Evolutionary conservation across 2,329 filamentous ascomycete genomes (phyloP).

Genomic region (Penicillium sp.): DNA sequence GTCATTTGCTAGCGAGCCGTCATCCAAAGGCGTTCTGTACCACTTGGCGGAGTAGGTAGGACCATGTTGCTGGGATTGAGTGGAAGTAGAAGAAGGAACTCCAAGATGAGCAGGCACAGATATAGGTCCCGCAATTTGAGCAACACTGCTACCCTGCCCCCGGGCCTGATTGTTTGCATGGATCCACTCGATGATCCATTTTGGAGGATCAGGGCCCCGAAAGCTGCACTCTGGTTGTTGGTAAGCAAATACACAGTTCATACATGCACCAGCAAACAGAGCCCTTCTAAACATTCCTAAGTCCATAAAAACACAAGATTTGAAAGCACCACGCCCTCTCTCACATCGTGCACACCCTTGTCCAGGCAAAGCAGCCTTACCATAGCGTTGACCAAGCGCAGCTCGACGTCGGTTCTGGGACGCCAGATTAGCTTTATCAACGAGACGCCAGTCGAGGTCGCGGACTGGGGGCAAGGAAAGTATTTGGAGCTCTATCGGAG

Average conservation of each 20-base stretch:
- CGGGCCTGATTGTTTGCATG: too few species aligned
- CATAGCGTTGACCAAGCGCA: background rate
- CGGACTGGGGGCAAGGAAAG: background rate
- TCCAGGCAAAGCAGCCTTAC: background rate
- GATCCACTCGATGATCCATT: too few species aligned
- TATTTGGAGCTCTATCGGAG: rapidly evolving
- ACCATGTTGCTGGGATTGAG: background rate
- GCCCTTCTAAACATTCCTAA: too few species aligned
- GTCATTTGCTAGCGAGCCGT: background rate
- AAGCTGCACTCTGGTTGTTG: background rate
- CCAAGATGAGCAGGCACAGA: background rate
- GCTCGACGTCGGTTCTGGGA: rapidly evolving
- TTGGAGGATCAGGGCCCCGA: too few species aligned
- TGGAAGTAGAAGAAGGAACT: background rate
- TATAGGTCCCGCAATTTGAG: background rate
- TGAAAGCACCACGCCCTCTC: background rate
- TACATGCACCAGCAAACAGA: background rate
- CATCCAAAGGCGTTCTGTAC: background rate
- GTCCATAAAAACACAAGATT: background rate
- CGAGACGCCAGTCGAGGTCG: background rate
- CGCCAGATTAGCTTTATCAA: background rate
- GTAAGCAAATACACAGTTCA: background rate
- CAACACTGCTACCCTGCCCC: background rate
- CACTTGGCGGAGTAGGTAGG: background rate
- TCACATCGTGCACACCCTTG: background rate